phyloP scores from a whole-genome alignment of 768 basidiomycete species.

The Leccinum broughii region DNA sequence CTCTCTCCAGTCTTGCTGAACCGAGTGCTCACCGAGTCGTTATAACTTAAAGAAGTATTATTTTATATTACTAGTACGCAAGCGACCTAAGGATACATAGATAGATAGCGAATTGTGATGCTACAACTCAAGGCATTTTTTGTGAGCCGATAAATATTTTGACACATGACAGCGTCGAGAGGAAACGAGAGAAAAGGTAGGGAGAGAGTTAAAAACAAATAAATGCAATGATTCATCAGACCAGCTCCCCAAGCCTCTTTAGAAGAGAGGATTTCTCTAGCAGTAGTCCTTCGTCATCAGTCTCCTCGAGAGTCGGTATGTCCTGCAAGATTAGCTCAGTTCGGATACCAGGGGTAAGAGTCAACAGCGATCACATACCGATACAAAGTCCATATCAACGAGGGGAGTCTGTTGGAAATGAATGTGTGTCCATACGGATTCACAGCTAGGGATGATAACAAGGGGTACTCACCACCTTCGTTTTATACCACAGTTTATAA shows the following conservation, averaged over 20 bases:
- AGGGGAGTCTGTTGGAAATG: slow-evolving; percentile 14
- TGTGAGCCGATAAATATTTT: background rate
- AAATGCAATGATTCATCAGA: slow-evolving; percentile 6
- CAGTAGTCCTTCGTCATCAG: slow-evolving; percentile 41
- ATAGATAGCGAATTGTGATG: background rate
- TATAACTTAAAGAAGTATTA: no score
- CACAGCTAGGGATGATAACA: background rate
- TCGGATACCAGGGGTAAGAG: background rate
- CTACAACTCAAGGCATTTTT: background rate
- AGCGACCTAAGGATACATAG: no score
- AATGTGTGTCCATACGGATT: background rate
- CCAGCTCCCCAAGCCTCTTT: slow-evolving; percentile 1
- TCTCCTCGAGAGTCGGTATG: slow-evolving; percentile 70
- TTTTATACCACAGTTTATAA: slow-evolving; percentile 39
- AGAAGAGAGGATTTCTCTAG: slow-evolving; percentile 7
- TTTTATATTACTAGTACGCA: no score
- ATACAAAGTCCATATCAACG: slow-evolving; percentile 69
- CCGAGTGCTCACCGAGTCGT: no score
- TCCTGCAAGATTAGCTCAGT: slow-evolving; percentile 39
- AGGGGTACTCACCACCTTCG: slow-evolving; percentile 20
- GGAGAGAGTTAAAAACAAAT: background rate
- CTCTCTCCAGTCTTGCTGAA: no score
- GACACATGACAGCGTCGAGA: background rate
- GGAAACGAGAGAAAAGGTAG: background rate
- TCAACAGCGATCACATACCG: slow-evolving; percentile 39